These are phyloP conservation scores for Phytophthora constricta DNA, from an alignment of 352 stramenopile species.

Conservation along the genomic window DNA sequence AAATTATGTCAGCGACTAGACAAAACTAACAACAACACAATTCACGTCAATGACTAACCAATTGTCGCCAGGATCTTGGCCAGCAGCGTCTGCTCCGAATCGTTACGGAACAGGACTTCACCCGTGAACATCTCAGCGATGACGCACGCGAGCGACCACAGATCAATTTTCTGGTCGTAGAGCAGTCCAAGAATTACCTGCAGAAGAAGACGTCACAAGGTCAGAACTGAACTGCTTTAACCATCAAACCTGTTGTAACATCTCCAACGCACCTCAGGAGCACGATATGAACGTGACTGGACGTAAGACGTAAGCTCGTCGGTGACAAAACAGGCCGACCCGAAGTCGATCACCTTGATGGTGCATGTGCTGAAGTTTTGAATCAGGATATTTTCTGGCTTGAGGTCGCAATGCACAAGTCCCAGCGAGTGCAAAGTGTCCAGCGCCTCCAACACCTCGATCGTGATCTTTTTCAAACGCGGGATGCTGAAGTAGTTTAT, in stretches of 20 bases:
- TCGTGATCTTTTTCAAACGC: constrained; percentile 93
- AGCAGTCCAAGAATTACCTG: constrained; percentile 96
- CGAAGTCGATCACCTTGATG: constrained; percentile 99
- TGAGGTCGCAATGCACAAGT: constrained; percentile 98
- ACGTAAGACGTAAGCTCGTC: constrained; percentile 98
- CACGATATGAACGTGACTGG: constrained; percentile 97
- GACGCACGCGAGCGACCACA: constrained; percentile 91
- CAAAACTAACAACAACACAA: background rate
- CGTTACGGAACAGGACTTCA: constrained; percentile 89
- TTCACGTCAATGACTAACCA: constrained; percentile 34
- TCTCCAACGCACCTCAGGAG: constrained; percentile 88
- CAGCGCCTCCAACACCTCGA: constrained; percentile 94
- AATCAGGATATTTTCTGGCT: constrained; percentile 97
- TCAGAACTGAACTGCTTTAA: constrained; percentile 51
- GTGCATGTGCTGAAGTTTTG: constrained; percentile 90
- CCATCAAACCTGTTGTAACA: background rate
- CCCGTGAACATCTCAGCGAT: constrained; percentile 89
- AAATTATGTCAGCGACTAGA: background rate
- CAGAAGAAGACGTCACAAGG: constrained; percentile 35
- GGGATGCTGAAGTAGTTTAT: constrained; percentile 96
- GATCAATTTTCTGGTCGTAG: constrained; percentile 88
- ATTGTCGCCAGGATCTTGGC: constrained; percentile 89
- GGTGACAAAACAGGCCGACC: constrained; percentile 95
- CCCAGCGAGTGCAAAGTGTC: constrained; percentile 88
- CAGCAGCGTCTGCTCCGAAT: constrained; percentile 92